These are phyloP conservation scores for Penicillium sp. DNA, from an alignment of 2,329 filamentous ascomycete species.

Conservation along the genomic window DNA sequence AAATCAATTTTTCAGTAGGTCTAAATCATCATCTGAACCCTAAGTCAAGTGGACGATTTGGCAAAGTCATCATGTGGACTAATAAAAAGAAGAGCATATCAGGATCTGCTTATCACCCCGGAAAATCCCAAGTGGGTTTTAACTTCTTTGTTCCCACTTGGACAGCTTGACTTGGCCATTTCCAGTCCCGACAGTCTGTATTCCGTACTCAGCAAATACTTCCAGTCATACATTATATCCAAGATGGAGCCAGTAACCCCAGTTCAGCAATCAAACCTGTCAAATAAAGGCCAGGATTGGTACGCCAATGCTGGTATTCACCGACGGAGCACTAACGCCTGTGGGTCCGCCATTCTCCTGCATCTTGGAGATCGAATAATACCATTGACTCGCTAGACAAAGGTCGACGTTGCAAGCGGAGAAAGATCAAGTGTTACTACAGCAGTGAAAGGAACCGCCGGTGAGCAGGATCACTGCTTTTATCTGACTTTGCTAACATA, in stretches of 20 bases:
- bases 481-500: neutral
- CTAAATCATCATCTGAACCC: no score
- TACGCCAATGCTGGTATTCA: neutral
- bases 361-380: neutral
- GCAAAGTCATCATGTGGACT: no score
- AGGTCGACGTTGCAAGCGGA: slow-evolving; percentile 12
- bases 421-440: slow-evolving; percentile 13
- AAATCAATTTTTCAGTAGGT: no score
- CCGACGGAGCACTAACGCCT: neutral
- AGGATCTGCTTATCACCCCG: no score
- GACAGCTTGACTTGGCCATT: neutral
- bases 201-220: neutral
- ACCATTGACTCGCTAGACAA: neutral
- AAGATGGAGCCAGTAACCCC: neutral
- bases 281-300: neutral
- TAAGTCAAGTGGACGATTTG: no score
- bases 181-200: neutral
- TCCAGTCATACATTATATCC: neutral
- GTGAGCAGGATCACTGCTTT: neutral
- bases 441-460: slow-evolving; percentile 2
- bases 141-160: neutral
- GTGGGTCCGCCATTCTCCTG: neutral
- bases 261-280: neutral
- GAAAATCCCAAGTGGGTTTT: neutral
- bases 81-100: no score